Conservation (phyloP, 1,139 yeast genomes). For the Sugiyamaella castrensis region DNA sequence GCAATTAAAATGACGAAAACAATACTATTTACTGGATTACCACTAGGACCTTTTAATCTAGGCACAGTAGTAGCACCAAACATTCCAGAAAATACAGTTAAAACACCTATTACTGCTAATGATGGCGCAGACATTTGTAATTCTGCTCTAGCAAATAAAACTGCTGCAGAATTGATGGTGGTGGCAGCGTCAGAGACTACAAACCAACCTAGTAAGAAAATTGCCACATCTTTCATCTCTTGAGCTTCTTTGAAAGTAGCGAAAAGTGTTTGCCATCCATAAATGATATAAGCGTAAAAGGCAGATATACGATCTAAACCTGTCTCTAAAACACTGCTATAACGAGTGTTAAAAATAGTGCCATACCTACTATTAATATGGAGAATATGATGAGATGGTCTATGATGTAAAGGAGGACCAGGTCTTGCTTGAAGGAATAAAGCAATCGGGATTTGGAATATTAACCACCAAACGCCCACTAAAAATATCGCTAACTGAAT, state of each 20-base stretch:
- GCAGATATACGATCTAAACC: background rate
- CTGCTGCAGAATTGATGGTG: constrained; percentile 71
- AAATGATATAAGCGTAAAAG: constrained; percentile 33
- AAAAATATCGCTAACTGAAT: constrained; percentile 54
- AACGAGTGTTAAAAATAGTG: constrained; percentile 17
- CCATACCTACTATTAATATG: constrained; percentile 17
- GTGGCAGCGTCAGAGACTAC: constrained; percentile 66
- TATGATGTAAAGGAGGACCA: constrained; percentile 35
- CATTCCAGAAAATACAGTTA: constrained; percentile 62
- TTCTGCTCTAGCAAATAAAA: constrained; percentile 64
- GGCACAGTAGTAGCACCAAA: constrained; percentile 58
- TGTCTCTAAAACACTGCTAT: constrained; percentile 11
- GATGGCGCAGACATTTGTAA: constrained; percentile 61
- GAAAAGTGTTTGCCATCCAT: constrained; percentile 58
- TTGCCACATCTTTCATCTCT: constrained; percentile 55
- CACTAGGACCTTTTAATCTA: constrained; percentile 43
- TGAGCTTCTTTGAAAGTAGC: constrained; percentile 55
- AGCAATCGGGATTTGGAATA: constrained; percentile 58
- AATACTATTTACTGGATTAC: constrained; percentile 45
- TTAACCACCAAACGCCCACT: constrained; percentile 70
- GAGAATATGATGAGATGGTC: constrained; percentile 13
- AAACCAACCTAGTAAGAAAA: constrained; percentile 65
- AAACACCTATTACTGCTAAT: constrained; percentile 56
- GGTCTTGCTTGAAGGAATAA: constrained; percentile 46
- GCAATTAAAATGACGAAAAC: constrained; percentile 56